phyloP scores from a whole-genome alignment of 2,329 filamentous ascomycete species.

The Graphium sp. region DNA sequence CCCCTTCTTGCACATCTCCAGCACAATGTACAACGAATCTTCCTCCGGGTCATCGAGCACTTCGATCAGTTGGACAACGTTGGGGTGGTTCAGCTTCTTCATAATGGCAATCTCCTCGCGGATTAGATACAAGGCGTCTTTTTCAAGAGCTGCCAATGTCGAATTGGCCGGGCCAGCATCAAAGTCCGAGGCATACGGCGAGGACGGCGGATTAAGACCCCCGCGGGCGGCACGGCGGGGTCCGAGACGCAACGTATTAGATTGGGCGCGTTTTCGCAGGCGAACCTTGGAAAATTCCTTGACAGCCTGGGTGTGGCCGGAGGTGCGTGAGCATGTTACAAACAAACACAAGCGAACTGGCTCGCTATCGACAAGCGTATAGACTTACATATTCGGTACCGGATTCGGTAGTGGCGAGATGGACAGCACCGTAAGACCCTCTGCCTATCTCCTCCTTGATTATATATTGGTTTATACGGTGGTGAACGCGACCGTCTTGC shows the following conservation, averaged over 20 bases:
- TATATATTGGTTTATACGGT: constrained; percentile 86
- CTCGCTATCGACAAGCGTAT: too few species aligned
- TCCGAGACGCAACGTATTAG: constrained; percentile 53
- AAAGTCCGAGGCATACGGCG: constrained; percentile 9
- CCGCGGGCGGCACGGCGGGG: constrained; percentile 26
- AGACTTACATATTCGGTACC: constrained; percentile 75
- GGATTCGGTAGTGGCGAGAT: constrained; percentile 78
- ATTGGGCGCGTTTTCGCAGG: constrained; percentile 77
- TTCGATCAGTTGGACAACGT: constrained; percentile 84
- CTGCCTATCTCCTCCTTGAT: constrained; percentile 94
- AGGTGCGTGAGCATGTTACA: background rate
- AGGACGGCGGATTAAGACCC: constrained; percentile 11
- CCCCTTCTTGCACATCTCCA: constrained; percentile 98
- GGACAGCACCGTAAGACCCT: constrained; percentile 87
- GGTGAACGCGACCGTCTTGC: constrained; percentile 62
- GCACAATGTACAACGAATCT: constrained; percentile 94
- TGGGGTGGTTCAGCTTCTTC: constrained; percentile 94
- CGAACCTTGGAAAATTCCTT: constrained; percentile 96
- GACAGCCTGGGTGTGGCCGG: constrained; percentile 47
- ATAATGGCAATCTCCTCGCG: constrained; percentile 96
- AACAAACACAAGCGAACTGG: background rate
- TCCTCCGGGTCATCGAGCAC: constrained; percentile 91
- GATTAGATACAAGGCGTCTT: constrained; percentile 66
- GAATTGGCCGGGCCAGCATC: constrained; percentile 1
- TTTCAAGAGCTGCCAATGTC: constrained; percentile 19